A percentile compares a stretch with the other conserved stretches of the same genome.
phyloP scores from a whole-genome alignment of 73 alveolate genomes.

The Symbiodinium pilosum region DNA sequence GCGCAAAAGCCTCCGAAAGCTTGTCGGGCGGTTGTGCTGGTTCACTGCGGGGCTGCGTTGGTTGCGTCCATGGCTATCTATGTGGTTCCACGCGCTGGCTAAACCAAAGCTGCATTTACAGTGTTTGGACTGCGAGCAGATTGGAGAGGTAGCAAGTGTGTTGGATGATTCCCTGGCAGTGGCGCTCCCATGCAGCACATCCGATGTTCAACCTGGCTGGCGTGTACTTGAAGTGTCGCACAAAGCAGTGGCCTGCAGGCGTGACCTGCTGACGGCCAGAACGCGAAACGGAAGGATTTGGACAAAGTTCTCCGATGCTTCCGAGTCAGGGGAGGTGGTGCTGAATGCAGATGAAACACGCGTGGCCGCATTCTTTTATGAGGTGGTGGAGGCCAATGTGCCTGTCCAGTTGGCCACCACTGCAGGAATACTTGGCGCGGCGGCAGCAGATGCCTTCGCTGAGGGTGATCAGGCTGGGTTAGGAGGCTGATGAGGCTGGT shows the following conservation, averaged over 20 bases:
- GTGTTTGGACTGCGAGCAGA: background rate
- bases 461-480: background rate
- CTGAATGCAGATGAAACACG: background rate
- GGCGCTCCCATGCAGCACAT: background rate
- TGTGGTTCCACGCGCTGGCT: background rate
- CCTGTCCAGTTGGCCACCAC: background rate
- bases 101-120: background rate
- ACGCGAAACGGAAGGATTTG: background rate
- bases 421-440: background rate
- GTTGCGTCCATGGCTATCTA: background rate
- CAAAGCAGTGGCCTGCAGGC: background rate
- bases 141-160: background rate
- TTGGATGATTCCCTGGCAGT: background rate
- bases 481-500: slow-evolving; percentile 77
- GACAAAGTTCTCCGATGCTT: background rate
- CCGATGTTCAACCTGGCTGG: slow-evolving; percentile 34
- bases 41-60: slow-evolving; percentile 18
- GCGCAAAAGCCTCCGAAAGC: background rate
- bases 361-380: background rate
- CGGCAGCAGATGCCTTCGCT: slow-evolving; percentile 41
- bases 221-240: background rate
- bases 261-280: background rate
- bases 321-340: background rate
- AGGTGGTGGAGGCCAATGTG: background rate
- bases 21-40: slow-evolving; percentile 25